phyloP scores from a whole-genome alignment of 257 asterid genomes.

The Fraxinus excelsior region DNA sequence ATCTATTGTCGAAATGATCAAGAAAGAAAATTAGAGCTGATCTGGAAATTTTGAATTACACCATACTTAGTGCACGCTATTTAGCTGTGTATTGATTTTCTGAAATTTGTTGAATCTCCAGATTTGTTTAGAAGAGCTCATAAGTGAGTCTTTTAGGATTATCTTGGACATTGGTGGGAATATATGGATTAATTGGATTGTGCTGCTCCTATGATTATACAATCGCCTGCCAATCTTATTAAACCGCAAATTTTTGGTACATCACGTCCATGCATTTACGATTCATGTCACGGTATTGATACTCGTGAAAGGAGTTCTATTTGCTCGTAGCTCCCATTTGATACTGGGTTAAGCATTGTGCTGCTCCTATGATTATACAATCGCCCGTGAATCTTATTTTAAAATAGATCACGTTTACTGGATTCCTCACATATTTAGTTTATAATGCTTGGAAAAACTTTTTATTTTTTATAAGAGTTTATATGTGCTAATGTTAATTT shows the following conservation, averaged over 20 bases:
- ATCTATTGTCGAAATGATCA: neutral
- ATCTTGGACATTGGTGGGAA: neutral
- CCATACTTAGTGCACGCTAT: neutral
- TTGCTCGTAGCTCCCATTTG: no score
- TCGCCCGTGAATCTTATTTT: neutral
- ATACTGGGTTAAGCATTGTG: neutral
- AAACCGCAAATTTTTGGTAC: no score
- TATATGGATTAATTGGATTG: neutral
- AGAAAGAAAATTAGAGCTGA: neutral
- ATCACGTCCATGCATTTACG: no score
- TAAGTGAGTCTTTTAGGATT: slow-evolving; percentile 1
- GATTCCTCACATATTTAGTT: slow-evolving; percentile 10
- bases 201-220: neutral
- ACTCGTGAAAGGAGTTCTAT: no score
- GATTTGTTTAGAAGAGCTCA: slow-evolving; percentile 21
- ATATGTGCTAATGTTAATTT: slow-evolving; percentile 30
- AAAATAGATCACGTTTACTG: neutral
- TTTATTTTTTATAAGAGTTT: slow-evolving; percentile 3
- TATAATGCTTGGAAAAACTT: neutral
- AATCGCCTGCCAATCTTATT: neutral
- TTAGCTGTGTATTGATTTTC: neutral
- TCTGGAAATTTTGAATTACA: slow-evolving; percentile 9
- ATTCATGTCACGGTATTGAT: no score
- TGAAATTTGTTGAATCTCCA: neutral
- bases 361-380: neutral